A percentile compares a stretch with the other conserved stretches of the same genome.
These are phyloP conservation scores for Pharus latifolius DNA, from an alignment of 176 grass and related monocot species.

Conservation along the genomic window DNA sequence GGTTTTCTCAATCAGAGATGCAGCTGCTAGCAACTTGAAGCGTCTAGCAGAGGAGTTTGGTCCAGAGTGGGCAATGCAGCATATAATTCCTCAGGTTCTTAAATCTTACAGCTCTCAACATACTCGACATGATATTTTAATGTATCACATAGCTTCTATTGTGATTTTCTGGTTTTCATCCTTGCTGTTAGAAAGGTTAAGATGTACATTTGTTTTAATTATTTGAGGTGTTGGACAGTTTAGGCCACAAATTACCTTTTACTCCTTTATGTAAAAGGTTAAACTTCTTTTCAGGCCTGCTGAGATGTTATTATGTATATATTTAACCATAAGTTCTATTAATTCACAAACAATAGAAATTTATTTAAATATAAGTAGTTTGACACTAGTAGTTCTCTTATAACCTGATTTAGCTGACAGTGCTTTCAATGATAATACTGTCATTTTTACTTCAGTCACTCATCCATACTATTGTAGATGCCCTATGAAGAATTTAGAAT, in stretches of 20 bases:
- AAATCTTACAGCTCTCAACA: neutral
- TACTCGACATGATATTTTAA: neutral
- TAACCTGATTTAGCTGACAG: too few relatives aligned
- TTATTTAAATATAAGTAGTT: too few relatives aligned
- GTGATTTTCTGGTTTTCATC: neutral
- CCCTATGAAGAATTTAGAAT: too few relatives aligned
- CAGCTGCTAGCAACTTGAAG: constrained; percentile 90
- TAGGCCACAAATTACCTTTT: neutral
- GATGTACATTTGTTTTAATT: neutral
- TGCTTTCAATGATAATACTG: too few relatives aligned
- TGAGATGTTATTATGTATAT: too few relatives aligned
- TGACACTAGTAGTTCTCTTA: too few relatives aligned
- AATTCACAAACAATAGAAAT: too few relatives aligned
- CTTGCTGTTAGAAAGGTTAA: neutral
- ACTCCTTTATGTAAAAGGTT: neutral
- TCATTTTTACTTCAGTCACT: too few relatives aligned
- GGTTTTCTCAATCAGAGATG: constrained; percentile 95
- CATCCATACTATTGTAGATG: too few relatives aligned
- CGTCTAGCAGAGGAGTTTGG: constrained; percentile 89
- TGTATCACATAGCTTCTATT: neutral
- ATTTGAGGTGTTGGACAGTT: neutral
- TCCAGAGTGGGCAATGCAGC: constrained; percentile 93
- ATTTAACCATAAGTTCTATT: too few relatives aligned
- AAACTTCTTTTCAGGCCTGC: neutral
- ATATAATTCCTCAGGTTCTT: constrained; percentile 84